Conservation (phyloP, 768 basidiomycete genomes). For the Leccinum sublutescens region DNA sequence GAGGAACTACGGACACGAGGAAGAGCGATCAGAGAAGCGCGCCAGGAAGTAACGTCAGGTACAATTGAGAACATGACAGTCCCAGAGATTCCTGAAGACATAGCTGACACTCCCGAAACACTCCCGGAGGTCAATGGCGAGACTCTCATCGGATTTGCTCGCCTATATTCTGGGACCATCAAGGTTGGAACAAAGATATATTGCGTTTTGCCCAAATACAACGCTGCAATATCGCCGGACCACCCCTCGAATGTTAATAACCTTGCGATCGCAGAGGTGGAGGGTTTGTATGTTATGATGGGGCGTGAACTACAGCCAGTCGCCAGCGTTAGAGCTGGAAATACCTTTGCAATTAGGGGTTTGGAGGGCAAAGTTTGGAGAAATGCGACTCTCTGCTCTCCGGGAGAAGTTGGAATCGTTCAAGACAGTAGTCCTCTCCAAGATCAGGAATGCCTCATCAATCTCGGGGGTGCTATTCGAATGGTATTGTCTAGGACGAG, state of each 20-base stretch:
- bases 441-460: conserved; percentile 60
- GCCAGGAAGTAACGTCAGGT: conserved; percentile 33
- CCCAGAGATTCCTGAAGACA: conserved; percentile 3
- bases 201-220: conserved; percentile 87
- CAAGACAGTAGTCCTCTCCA: conserved; percentile 33
- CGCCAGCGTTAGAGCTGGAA: conserved; percentile 81
- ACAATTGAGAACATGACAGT: conserved; percentile 13
- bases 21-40: conserved; percentile 49
- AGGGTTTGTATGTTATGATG: conserved; percentile 95
- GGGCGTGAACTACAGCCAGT: conserved; percentile 89
- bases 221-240: conserved; percentile 53
- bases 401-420: conserved; percentile 44
- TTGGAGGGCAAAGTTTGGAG: conserved; percentile 88
- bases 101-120: not conserved
- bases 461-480: conserved; percentile 70
- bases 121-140: conserved; percentile 39
- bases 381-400: conserved; percentile 85
- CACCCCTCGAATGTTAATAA: conserved; percentile 70
- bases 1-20: conserved; percentile 79
- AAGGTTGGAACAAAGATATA: conserved; percentile 60
- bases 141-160: conserved; percentile 85
- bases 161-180: conserved; percentile 89
- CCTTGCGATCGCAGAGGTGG: conserved; percentile 58
- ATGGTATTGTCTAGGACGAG: conserved; percentile 41
- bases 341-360: conserved; percentile 91